Evolutionary conservation across 208 protist species (phyloP).

Genomic region (Wallacemonas sp.): DNA sequence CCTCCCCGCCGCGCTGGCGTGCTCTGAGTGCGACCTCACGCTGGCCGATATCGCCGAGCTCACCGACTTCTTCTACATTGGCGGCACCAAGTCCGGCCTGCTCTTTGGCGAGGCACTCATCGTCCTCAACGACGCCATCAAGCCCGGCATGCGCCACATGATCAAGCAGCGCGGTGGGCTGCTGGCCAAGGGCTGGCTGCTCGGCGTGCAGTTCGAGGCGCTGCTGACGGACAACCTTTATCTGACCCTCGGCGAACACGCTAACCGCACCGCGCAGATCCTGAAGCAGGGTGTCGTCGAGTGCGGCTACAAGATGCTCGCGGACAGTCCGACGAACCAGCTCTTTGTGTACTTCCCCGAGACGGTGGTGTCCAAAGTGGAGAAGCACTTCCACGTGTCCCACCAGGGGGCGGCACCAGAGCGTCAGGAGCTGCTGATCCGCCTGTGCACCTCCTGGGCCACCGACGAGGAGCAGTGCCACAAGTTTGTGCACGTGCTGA

Average conservation of each 20-base stretch:
- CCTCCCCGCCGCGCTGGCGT: conserved; percentile 33
- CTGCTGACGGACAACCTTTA: conserved; percentile 43
- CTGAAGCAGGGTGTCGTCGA: conserved; percentile 29
- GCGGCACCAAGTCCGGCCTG: conserved; percentile 44
- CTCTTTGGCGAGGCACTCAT: conserved; percentile 56
- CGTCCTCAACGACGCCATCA: conserved; percentile 31
- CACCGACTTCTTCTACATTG: conserved; percentile 58
- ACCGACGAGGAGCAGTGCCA: conserved; percentile 49
- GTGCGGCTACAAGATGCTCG: conserved; percentile 37
- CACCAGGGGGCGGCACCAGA: conserved; percentile 12
- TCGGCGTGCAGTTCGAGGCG: conserved; percentile 53
- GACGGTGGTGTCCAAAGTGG: conserved; percentile 16
- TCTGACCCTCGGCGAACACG: conserved; percentile 32
- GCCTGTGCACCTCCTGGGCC: conserved; percentile 47
- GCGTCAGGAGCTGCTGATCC: conserved; percentile 23
- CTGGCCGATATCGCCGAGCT: conserved; percentile 42
- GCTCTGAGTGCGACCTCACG: conserved; percentile 35
- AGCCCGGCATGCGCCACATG: conserved; percentile 31
- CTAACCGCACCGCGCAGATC: conserved; percentile 47
- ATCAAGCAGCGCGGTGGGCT: conserved; percentile 58
- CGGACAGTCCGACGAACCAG: conserved; percentile 36
- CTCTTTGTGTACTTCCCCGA: conserved; percentile 34
- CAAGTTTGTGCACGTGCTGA: conserved; percentile 36
- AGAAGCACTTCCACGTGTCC: conserved; percentile 24
- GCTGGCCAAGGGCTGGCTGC: conserved; percentile 59